Conservation (phyloP, 129 eudicot species). For the Helichrysum umbraculigerum region DNA sequence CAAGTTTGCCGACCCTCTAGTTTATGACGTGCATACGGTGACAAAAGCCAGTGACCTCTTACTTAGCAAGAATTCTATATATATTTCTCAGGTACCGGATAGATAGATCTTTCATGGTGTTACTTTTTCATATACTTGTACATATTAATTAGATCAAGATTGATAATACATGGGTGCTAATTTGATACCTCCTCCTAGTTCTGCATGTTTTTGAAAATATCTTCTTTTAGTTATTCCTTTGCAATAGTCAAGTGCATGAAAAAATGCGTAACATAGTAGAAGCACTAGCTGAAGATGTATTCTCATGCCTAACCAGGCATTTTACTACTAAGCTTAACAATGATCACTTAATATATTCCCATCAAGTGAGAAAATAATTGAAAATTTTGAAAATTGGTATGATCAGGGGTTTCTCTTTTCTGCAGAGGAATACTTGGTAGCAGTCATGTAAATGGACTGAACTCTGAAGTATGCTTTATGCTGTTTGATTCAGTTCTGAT, state of each 20-base stretch:
- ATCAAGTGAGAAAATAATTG: neutral
- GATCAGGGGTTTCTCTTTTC: neutral
- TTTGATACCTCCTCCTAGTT: neutral
- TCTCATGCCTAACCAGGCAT: neutral
- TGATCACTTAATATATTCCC: neutral
- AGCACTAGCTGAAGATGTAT: neutral
- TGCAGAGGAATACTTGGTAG: neutral
- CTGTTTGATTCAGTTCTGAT: neutral
- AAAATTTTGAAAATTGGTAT: neutral
- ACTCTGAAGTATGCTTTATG: neutral
- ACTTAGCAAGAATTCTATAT: constrained; percentile 41
- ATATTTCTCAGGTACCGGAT: constrained; percentile 61
- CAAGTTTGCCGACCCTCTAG: constrained; percentile 58
- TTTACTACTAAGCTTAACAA: neutral
- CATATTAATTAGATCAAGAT: constrained; percentile 13
- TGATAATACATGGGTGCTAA: constrained; percentile 12
- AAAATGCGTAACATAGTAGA: neutral
- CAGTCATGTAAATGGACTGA: neutral
- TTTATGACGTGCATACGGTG: constrained; percentile 22
- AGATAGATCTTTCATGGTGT: neutral
- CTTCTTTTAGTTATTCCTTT: too few relatives aligned
- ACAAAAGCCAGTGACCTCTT: constrained; percentile 48
- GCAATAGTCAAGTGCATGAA: neutral
- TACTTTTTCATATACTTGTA: constrained; percentile 4
- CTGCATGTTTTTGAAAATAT: neutral